phyloP scores from a whole-genome alignment of 257 asterid species.

The Nicotiana benthamiana region DNA sequence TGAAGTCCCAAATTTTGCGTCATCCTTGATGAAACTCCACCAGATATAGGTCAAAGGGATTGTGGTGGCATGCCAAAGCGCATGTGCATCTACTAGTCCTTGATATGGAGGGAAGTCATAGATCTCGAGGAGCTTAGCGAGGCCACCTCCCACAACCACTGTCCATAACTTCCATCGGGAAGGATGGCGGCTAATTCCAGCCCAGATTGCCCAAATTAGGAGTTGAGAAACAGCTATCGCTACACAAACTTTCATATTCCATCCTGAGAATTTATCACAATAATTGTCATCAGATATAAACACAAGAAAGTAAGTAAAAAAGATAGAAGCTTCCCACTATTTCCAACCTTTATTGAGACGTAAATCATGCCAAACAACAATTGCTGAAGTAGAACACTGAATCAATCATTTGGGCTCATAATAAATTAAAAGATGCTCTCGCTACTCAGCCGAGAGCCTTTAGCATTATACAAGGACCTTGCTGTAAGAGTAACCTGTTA shows the following conservation, averaged over 20 bases:
- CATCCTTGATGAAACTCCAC: constrained; percentile 86
- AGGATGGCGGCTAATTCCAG: constrained; percentile 55
- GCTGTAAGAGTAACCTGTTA: neutral
- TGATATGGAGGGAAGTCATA: constrained; percentile 67
- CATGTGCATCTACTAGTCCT: constrained; percentile 77
- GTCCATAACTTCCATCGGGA: constrained; percentile 65
- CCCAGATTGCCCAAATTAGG: constrained; percentile 70
- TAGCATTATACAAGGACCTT: neutral
- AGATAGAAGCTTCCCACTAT: neutral
- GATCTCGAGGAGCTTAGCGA: constrained; percentile 61
- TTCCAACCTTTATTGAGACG: neutral
- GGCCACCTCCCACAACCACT: constrained; percentile 54
- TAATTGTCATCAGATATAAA: neutral
- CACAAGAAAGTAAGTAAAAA: neutral
- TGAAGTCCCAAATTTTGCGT: constrained; percentile 52
- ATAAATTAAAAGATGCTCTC: neutral
- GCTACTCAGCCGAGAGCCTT: neutral
- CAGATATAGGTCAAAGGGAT: constrained; percentile 66
- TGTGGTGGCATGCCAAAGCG: constrained; percentile 76
- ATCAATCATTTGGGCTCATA: neutral
- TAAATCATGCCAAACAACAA: neutral
- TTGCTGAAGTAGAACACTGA: neutral
- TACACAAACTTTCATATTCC: constrained; percentile 64
- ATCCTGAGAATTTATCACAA: constrained; percentile 35
- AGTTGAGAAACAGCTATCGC: constrained; percentile 47